phyloP scores from a whole-genome alignment of 345 rosid species.

The Acer saccharum region DNA sequence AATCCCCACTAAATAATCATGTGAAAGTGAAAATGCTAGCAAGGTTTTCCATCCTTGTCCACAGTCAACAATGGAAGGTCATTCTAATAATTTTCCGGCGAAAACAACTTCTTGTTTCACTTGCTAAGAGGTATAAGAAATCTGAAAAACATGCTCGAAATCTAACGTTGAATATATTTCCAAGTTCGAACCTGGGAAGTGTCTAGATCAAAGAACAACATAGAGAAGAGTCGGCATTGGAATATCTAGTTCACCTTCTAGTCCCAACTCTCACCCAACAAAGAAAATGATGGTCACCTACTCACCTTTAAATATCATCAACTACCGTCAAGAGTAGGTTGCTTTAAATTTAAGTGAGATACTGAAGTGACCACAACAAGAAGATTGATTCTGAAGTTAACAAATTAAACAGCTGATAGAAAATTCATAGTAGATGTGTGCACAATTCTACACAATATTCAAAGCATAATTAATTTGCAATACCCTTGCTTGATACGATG shows the following conservation, averaged over 20 bases:
- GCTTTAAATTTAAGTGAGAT: constrained; percentile 4
- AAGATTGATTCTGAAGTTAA: neutral
- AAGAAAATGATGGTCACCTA: neutral
- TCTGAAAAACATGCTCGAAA: neutral
- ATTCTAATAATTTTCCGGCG: too few relatives aligned
- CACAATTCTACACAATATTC: neutral
- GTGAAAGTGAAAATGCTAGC: neutral
- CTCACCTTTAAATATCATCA: neutral
- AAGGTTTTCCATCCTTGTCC: neutral
- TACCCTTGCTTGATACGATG: neutral
- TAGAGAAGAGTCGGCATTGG: neutral
- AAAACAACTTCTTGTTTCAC: too few relatives aligned
- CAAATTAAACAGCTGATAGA: neutral
- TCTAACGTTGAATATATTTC: neutral
- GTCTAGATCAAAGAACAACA: neutral
- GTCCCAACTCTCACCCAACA: neutral
- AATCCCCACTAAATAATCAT: neutral
- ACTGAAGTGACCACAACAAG: neutral
- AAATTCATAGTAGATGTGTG: neutral
- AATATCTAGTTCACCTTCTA: constrained; percentile 11
- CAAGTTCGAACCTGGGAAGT: neutral
- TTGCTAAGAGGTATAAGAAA: too few relatives aligned
- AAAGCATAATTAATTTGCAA: neutral
- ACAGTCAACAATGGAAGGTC: neutral
- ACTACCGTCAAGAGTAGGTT: neutral